These are phyloP conservation scores for Telopea speciosissima DNA, from an alignment of 177 flowering plant genomes.

Conservation along the genomic window DNA sequence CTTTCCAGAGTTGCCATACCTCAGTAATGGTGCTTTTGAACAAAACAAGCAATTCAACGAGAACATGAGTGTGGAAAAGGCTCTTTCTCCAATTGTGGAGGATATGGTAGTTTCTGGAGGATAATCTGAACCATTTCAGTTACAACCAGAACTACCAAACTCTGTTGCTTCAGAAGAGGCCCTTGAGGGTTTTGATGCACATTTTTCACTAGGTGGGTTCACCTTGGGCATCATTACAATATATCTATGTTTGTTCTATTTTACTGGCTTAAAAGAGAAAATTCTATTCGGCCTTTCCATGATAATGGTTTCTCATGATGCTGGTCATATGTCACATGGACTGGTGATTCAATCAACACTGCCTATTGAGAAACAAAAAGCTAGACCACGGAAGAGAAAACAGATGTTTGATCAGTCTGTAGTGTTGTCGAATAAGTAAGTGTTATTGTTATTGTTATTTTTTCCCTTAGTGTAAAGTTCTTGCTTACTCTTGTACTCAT, in stretches of 20 bases:
- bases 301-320: constrained; percentile 8
- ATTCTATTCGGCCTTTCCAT: background rate
- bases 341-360: constrained; percentile 54
- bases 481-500: background rate
- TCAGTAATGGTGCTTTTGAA: constrained; percentile 13
- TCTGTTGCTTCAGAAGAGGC: constrained; percentile 28
- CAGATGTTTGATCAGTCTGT: constrained; percentile 36
- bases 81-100: constrained; percentile 31
- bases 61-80: constrained; percentile 30
- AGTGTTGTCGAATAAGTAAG: constrained; percentile 55
- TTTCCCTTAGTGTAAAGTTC: background rate
- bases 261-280: background rate
- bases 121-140: constrained; percentile 26
- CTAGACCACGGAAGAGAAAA: constrained; percentile 49
- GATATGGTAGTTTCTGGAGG: constrained; percentile 28
- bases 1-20: constrained; percentile 23
- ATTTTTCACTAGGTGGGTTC: constrained; percentile 31
- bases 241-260: background rate
- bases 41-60: constrained; percentile 18
- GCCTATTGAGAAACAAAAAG: constrained; percentile 33
- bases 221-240: background rate
- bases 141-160: constrained; percentile 23
- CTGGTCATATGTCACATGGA: constrained; percentile 35
- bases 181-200: constrained; percentile 21
- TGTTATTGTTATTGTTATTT: no score